Conservation (phyloP, 1,284 basidiomycete genomes). For the Sanguinoderma infundibulare region DNA sequence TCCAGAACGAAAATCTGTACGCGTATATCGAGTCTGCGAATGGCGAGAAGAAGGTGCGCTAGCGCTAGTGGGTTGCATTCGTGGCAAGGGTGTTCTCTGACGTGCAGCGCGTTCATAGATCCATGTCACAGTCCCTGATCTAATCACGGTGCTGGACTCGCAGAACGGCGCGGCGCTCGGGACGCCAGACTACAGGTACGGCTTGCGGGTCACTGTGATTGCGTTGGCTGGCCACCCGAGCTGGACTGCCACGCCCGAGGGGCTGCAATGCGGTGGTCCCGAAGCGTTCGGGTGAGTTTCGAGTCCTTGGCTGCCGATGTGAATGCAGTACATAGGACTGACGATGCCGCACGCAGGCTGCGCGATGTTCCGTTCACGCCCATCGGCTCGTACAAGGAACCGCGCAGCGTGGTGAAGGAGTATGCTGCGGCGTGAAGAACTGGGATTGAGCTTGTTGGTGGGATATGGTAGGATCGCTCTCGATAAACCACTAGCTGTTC, state of each 20-base stretch:
- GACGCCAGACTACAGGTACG: slow-evolving; percentile 50
- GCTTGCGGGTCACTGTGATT: slow-evolving; percentile 58
- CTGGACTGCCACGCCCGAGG: slow-evolving; percentile 56
- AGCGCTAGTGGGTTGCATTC: neutral
- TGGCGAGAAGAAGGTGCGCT: slow-evolving; percentile 35
- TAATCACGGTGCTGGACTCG: slow-evolving; percentile 60
- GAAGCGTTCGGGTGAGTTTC: slow-evolving; percentile 36
- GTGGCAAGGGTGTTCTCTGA: neutral
- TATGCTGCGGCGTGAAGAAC: slow-evolving; percentile 4
- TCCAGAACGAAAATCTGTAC: slow-evolving; percentile 63
- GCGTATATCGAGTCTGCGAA: slow-evolving; percentile 45
- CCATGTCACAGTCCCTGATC: slow-evolving; percentile 58
- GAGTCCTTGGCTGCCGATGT: neutral
- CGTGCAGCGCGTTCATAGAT: slow-evolving; percentile 27
- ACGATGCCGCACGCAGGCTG: slow-evolving; percentile 21
- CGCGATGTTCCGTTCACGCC: slow-evolving; percentile 32
- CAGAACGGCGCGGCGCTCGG: slow-evolving; percentile 59
- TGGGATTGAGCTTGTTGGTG: neutral
- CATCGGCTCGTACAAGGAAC: slow-evolving; percentile 34
- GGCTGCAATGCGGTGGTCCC: slow-evolving; percentile 57
- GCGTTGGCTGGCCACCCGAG: slow-evolving; percentile 60
- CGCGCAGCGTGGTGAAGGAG: slow-evolving; percentile 33
- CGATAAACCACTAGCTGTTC: too few relatives aligned
- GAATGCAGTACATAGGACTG: neutral
- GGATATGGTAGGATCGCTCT: too few relatives aligned